Base-by-base conservation (phyloP, 768 basidiomycete genomes). In the Hypsizygus marmoreus region DNA sequence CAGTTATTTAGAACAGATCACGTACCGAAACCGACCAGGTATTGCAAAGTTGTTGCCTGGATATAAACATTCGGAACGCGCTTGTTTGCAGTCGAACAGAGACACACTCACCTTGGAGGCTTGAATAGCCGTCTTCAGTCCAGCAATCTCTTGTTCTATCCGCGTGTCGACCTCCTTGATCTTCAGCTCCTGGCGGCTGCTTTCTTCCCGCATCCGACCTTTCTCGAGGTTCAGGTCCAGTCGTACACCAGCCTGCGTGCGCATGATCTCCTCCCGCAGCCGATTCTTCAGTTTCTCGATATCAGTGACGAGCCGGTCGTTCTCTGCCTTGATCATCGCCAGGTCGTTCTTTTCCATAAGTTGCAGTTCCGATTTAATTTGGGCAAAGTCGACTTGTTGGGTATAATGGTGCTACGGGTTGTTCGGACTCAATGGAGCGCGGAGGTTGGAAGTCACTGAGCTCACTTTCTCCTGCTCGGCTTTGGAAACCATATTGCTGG, bases 331-430 rank as follows among this genome's bases (percentile, higher is more conserved):
- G 70, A 98, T 84, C 79, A 90, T 86, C 19, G 92, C 84, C 25
- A 97, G 77, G 61, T 99, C 95, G 55, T 97, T 97, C 79, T 93
- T 94, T 74, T 95, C 94, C 77, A 90, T 91, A 28, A 98, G 73
- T 67, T 97, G 91, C 22, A 99, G 77, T 65, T 97, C 95, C 16
- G 93, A 95, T 72, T 97, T 97, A 53, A 95, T 84, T 64, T 93
- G 90, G 3, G 94, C 90, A 66, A 97, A 97, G 69, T 97, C 95
- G 46, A 98, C 95, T 70, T 94, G 91, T 62, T 95, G 92, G 22
- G 90, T 93, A 66, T 94, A 94, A 57, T 91, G 89, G 56, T 90
- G 86, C 91, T 93, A 28, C 36, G 28, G 26, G 12, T 19, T 49
- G 24, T 16, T 28, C 28, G 25, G 14, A 9, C 24, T 45, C 20